Base-by-base conservation (phyloP, 176 grass and related monocot genomes). In the Alopecurus myosuroides region DNA sequence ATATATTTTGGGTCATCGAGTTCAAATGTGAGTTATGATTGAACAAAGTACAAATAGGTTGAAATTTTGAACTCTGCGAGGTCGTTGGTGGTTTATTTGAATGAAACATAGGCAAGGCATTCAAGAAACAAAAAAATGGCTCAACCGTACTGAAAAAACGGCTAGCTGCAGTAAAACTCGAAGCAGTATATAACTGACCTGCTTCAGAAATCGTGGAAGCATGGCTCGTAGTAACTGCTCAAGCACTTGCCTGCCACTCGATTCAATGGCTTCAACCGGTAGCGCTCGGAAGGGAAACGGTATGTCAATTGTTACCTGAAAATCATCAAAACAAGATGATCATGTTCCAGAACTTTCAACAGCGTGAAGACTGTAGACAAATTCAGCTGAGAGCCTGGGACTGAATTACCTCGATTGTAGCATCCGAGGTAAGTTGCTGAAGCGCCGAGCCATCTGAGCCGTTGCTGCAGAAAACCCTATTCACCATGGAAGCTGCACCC, bases 401-500 rank as follows among this genome's bases (percentile, higher is more conserved):
- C 53, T 72, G 53, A 44, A 67, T 74, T 67, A 94, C 97, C 93
- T 99, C 93, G 4, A 99, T 99, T 57, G 86, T 83, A 89, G 97
- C 92, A 75, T 98, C 97, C 20, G 93, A 92, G 74, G 97, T 90
- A 85, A 98, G 91, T 28, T 88, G 78, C 70, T 94, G 88, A 55
- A 80, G 45, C 26, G 74, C 57, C 23, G 86, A 93, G 78, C 75
- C 91, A 35, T 71, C 39, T 40, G 53, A 84, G 76, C 20, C 86
- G 63, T 29, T 82, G 31, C 65, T 89, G 93, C 91, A 99, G 84
- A 91, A 99, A 77, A 99, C 82, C 77, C 64, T 93, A 91, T 99
- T 96, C 88, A 86, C 97, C 97, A 98, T 98, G 71, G 93, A 94
- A 98, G 97, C 97, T 98, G 93, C 96, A 98, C 92, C 91, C 91